These are phyloP conservation scores for Fusarium beomiforme DNA, from an alignment of 2,329 filamentous ascomycete genomes.

Conservation along the genomic window DNA sequence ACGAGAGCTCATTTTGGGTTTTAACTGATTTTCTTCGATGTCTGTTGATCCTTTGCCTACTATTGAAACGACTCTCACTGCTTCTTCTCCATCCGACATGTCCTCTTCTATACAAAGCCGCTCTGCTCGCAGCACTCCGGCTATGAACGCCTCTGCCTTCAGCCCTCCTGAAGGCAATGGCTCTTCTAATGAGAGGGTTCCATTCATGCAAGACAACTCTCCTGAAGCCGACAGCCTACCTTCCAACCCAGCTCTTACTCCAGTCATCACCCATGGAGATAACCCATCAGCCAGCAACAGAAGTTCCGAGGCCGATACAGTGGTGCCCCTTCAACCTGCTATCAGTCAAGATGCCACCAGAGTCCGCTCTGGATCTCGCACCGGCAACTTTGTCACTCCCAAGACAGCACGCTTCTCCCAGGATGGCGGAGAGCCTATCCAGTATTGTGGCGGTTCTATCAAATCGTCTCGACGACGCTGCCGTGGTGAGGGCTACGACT, in stretches of 20 bases:
- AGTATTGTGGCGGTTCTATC: constrained; percentile 33
- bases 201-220: constrained; percentile 22
- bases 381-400: constrained; percentile 21
- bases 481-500: constrained; percentile 39
- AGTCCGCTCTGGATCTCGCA: constrained; percentile 31
- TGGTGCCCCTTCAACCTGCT: constrained; percentile 34
- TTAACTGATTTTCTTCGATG: constrained; percentile 17
- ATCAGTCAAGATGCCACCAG: constrained; percentile 32
- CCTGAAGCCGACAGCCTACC: constrained; percentile 10
- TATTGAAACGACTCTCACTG: constrained; percentile 28
- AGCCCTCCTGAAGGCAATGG: constrained; percentile 31
- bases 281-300: not conserved
- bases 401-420: constrained; percentile 33
- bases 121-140: constrained; percentile 41
- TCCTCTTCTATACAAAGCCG: constrained; percentile 31
- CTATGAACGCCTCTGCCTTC: constrained; percentile 26
- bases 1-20: constrained; percentile 1
- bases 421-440: constrained; percentile 38
- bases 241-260: constrained; percentile 10
- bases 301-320: constrained; percentile 32
- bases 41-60: constrained; percentile 26
- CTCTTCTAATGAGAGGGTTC: constrained; percentile 21
- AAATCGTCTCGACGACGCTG: constrained; percentile 36
- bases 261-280: constrained; percentile 19
- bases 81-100: constrained; percentile 28